Evolutionary conservation across 371 early-diverging fungal species (phyloP).

Genomic region (Saksenaea oblongispora): DNA sequence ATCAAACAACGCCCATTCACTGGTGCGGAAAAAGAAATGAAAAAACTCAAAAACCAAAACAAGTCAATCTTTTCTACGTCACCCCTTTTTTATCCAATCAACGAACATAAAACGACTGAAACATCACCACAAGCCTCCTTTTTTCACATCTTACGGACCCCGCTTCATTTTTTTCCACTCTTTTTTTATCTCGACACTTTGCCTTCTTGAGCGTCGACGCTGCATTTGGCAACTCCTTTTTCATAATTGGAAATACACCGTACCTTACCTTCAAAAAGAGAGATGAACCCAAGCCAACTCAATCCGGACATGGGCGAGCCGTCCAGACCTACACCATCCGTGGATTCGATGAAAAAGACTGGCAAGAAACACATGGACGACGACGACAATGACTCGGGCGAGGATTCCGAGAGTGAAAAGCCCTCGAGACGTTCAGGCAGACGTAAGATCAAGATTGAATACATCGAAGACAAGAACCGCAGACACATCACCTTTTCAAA

Average conservation of each 20-base stretch:
- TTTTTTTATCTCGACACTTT: constrained; percentile 5
- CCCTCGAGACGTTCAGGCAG: constrained; percentile 76
- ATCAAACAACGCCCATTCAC: neutral
- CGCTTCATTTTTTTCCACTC: constrained; percentile 2
- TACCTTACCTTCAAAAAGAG: constrained; percentile 7
- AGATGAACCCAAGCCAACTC: constrained; percentile 9
- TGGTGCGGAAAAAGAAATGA: neutral
- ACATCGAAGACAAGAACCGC: constrained; percentile 93
- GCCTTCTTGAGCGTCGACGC: constrained; percentile 5
- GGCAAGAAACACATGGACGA: constrained; percentile 6
- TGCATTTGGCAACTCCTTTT: constrained; percentile 18
- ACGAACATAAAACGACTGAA: neutral
- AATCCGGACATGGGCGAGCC: constrained; percentile 7
- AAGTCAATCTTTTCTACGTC: neutral
- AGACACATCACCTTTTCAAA: constrained; percentile 98
- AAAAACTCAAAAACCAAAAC: neutral
- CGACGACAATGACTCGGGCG: constrained; percentile 42
- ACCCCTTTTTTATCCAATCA: neutral
- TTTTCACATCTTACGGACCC: neutral
- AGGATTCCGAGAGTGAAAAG: constrained; percentile 47
- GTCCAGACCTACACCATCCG: constrained; percentile 6
- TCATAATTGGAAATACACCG: constrained; percentile 4
- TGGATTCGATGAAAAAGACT: neutral
- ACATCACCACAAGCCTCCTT: constrained; percentile 5
- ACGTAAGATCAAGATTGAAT: constrained; percentile 97